These are phyloP conservation scores for Penicillium sp. DNA, from an alignment of 2,329 filamentous ascomycete genomes.

Conservation along the genomic window DNA sequence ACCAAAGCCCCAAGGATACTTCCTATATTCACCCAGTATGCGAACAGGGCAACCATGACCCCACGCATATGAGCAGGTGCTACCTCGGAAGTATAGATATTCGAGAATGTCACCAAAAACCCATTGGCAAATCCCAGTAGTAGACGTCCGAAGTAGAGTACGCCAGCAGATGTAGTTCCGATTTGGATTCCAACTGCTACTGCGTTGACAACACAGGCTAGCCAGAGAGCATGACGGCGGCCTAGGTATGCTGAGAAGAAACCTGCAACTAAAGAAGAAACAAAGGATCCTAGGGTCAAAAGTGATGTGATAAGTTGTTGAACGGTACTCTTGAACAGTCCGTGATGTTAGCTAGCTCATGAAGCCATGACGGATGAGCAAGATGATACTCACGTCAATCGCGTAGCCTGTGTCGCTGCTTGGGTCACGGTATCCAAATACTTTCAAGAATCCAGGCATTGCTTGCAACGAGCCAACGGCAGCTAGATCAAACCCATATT, in stretches of 20 bases:
- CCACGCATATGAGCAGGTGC: conserved; percentile 52
- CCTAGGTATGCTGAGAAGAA: conserved; percentile 51
- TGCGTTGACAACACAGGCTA: conserved; percentile 49
- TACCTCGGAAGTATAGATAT: conserved; percentile 52
- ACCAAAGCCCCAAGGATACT: conserved; percentile 13
- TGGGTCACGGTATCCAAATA: conserved; percentile 54
- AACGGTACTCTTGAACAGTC: conserved; percentile 43
- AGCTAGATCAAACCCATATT: conserved; percentile 54
- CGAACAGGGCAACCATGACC: conserved; percentile 51
- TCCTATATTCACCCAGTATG: conserved; percentile 48
- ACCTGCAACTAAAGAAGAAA: conserved; percentile 52
- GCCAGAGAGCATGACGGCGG: conserved; percentile 49
- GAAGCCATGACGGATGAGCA: not conserved
- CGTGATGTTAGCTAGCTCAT: not conserved
- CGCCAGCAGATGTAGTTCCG: conserved; percentile 40
- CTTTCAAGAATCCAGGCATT: conserved; percentile 54
- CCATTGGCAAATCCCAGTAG: conserved; percentile 48
- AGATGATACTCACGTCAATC: conserved; percentile 7
- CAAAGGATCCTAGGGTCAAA: conserved; percentile 53
- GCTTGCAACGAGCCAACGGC: conserved; percentile 50
- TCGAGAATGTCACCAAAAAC: conserved; percentile 49
- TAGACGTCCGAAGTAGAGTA: conserved; percentile 50
- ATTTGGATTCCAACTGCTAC: conserved; percentile 49
- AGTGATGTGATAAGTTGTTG: conserved; percentile 57
- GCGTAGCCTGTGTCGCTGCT: conserved; percentile 23